Conservation (phyloP, 2,329 filamentous ascomycete species). For the Claviceps spartinae region DNA sequence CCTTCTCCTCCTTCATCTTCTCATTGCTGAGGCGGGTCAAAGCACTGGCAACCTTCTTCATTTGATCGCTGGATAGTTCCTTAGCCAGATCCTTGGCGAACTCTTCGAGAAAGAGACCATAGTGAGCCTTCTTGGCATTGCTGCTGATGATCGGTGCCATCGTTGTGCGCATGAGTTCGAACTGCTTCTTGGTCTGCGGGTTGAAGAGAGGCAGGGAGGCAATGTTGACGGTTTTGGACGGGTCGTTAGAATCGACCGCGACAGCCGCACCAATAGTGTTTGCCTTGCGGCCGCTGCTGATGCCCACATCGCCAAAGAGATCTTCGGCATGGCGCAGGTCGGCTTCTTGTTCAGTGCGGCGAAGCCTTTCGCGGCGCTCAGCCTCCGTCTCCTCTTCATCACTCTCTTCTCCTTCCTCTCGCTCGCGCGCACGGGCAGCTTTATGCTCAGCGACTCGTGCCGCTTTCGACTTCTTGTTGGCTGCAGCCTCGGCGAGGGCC, state of each 20-base stretch:
- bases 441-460: conserved; percentile 75
- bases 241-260: conserved; percentile 57
- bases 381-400: conserved; percentile 61
- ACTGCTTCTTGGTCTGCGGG: conserved; percentile 75
- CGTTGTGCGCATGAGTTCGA: conserved; percentile 62
- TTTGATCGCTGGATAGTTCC: conserved; percentile 80
- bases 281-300: conserved; percentile 51
- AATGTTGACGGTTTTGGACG: conserved; percentile 69
- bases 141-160: conserved; percentile 63
- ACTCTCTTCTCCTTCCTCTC: conserved; percentile 38
- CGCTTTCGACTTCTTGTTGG: conserved; percentile 79
- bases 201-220: conserved; percentile 73
- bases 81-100: conserved; percentile 78
- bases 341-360: conserved; percentile 69
- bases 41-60: conserved; percentile 85
- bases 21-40: conserved; percentile 89
- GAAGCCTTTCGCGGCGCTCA: conserved; percentile 59
- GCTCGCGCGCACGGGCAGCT: conserved; percentile 41
- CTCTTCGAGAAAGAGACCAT: conserved; percentile 79
- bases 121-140: conserved; percentile 80
- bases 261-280: conserved; percentile 53
- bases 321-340: conserved; percentile 86
- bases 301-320: conserved; percentile 66
- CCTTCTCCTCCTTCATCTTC: conserved; percentile 98
- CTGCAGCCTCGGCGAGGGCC: conserved; percentile 74